Base-by-base conservation (phyloP, 2,329 filamentous ascomycete species). In the Microascus cirrosus region DNA sequence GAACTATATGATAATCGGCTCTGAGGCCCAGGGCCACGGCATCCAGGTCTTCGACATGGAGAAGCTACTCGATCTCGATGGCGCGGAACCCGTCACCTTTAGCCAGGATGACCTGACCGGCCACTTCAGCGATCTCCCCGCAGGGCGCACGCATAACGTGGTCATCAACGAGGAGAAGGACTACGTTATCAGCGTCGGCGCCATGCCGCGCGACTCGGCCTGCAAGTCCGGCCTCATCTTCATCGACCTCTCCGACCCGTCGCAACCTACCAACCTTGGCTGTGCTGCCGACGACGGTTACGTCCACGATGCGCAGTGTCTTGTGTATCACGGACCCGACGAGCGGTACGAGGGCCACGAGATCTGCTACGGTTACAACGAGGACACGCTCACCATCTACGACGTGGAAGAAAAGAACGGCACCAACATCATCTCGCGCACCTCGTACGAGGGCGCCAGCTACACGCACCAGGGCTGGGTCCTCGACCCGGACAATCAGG, bases 31-130 rank as follows among this genome's bases (percentile, higher is more conserved):
- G 12, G 66, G 69, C 55, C 81, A 84, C 65, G 77, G 78, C 35
- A 74, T 85, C 52, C 82, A 85, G 67, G 77, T 84, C 65, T 85
- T 85, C 62, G 82, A 85, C 64, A 74, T 83, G 77, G 78, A 72
- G 63, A 82, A 77, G 69, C 71, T 81, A 7, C 65, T 76, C 48
- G 67, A 68, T 24, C 63, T 81, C 56, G 70, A 77, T 63, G 71
- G 75, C 0, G 66, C 71, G 22, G 70, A 65, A 20, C 71, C 65
- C 56, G 65, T 62, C 62, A 62, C 55, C 24, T 73, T 71, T 60
- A 58, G 62, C 51, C 60, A 65, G 48, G 61, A 58, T 20, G 70
- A 71, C 58, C 59, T 73, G 25, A 66, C 68, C 1, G 65, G 67
- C 13, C 66, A 66, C 60, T 73, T 68, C 63, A 65, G 65, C 45